phyloP scores from a whole-genome alignment of 345 rosid genomes.

The Salix arbutifolia region DNA sequence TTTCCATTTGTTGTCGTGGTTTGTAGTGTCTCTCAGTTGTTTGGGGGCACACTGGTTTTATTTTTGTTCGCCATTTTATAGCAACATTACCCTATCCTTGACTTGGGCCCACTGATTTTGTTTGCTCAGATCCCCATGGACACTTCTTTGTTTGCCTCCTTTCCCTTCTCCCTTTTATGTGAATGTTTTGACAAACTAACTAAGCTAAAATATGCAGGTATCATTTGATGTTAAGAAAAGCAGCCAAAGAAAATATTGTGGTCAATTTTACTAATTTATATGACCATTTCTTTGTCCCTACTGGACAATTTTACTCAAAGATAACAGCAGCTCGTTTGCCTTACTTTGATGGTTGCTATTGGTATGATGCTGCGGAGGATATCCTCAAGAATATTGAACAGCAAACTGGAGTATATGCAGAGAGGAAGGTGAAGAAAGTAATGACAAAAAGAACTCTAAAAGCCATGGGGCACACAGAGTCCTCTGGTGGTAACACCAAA shows the following conservation, averaged over 20 bases:
- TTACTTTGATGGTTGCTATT: conserved; percentile 56
- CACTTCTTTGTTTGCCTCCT: background rate
- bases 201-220: conserved; percentile 36
- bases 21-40: too few species aligned
- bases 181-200: conserved; percentile 8
- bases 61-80: background rate
- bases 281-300: conserved; percentile 38
- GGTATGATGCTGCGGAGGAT: conserved; percentile 42
- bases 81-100: background rate
- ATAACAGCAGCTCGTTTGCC: conserved; percentile 49
- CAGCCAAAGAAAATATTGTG: conserved; percentile 29
- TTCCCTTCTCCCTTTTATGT: background rate
- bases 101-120: background rate
- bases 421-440: conserved; percentile 23
- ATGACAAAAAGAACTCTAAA: conserved; percentile 34
- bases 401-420: conserved; percentile 18
- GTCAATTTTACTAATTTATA: conserved; percentile 38
- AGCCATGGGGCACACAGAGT: conserved; percentile 40
- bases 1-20: too few species aligned
- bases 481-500: conserved; percentile 37
- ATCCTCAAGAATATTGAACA: conserved; percentile 25
- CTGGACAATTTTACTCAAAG: conserved; percentile 25
- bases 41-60: too few species aligned
- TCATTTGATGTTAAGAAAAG: conserved; percentile 37
- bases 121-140: background rate